phyloP scores from a whole-genome alignment of 208 protist genomes.

The Tritrichomonas musculus region DNA sequence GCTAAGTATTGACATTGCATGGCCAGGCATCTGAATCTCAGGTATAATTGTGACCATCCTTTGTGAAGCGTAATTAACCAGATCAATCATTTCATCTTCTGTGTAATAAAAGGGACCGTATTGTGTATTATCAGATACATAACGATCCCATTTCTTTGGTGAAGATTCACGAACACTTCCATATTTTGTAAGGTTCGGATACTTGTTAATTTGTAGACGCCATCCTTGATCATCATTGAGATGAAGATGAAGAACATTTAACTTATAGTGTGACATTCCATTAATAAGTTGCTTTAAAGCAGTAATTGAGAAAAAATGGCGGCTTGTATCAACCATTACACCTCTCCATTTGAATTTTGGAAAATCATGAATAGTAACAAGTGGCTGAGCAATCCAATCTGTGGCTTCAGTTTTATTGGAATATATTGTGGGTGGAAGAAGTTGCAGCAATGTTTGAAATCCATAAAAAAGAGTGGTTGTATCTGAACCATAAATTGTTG shows the following conservation, averaged over 20 bases:
- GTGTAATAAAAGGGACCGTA: background rate
- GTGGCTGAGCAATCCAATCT: background rate
- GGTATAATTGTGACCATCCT: slow-evolving; percentile 19
- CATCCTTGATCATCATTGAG: background rate
- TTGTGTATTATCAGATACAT: background rate
- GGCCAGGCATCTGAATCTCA: slow-evolving; percentile 33
- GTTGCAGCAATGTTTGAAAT: background rate
- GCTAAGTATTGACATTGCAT: background rate
- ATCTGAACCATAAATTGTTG: background rate
- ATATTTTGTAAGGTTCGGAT: background rate
- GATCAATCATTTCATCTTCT: slow-evolving; percentile 21
- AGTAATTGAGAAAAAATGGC: background rate
- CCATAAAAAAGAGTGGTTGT: background rate
- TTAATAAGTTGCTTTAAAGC: background rate
- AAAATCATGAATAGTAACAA: background rate
- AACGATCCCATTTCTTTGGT: background rate
- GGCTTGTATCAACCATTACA: slow-evolving; percentile 7
- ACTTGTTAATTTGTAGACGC: slow-evolving; percentile 16
- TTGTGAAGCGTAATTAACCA: background rate
- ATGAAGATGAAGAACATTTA: slow-evolving; percentile 27
- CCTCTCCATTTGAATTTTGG: background rate
- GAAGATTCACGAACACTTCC: background rate
- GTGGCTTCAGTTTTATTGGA: too few species aligned
- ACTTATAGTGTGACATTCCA: background rate
- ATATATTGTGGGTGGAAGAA: background rate